phyloP scores from a whole-genome alignment of 1,284 basidiomycete genomes.

The Melampsora americana region DNA sequence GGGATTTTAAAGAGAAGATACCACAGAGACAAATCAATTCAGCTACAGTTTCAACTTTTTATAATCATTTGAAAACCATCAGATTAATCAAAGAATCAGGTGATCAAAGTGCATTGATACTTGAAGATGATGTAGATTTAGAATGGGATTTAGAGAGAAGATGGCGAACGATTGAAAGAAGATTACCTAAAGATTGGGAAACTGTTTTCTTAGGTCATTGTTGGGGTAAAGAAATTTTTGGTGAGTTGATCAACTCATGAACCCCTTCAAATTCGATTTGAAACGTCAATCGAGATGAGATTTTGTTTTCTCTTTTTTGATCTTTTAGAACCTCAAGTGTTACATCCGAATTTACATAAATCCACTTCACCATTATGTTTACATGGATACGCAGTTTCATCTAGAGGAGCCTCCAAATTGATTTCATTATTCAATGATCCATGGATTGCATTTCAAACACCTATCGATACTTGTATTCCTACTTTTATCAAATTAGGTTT shows the following conservation, averaged over 20 bases:
- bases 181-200: slow-evolving; percentile 68
- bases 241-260: slow-evolving; percentile 41
- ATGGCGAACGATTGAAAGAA: slow-evolving; percentile 61
- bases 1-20: slow-evolving; percentile 47
- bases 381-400: slow-evolving; percentile 52
- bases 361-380: slow-evolving; percentile 50
- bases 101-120: slow-evolving; percentile 59
- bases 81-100: slow-evolving; percentile 50
- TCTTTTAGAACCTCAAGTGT: slow-evolving; percentile 69
- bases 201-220: slow-evolving; percentile 67
- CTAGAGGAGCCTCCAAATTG: slow-evolving; percentile 47
- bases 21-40: slow-evolving; percentile 50
- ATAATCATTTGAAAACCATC: slow-evolving; percentile 66
- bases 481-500: slow-evolving; percentile 61
- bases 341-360: slow-evolving; percentile 67
- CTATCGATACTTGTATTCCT: slow-evolving; percentile 59
- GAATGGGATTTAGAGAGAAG: slow-evolving; percentile 64
- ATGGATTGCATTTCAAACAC: slow-evolving; percentile 52
- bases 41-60: slow-evolving; percentile 68
- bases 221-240: slow-evolving; percentile 50
- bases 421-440: slow-evolving; percentile 50
- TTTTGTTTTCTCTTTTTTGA: background rate
- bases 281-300: too few relatives aligned
- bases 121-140: slow-evolving; percentile 77
- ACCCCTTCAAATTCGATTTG: background rate